Conservation (phyloP, 352 stramenopile genomes). For the Globisporangium nunn region DNA sequence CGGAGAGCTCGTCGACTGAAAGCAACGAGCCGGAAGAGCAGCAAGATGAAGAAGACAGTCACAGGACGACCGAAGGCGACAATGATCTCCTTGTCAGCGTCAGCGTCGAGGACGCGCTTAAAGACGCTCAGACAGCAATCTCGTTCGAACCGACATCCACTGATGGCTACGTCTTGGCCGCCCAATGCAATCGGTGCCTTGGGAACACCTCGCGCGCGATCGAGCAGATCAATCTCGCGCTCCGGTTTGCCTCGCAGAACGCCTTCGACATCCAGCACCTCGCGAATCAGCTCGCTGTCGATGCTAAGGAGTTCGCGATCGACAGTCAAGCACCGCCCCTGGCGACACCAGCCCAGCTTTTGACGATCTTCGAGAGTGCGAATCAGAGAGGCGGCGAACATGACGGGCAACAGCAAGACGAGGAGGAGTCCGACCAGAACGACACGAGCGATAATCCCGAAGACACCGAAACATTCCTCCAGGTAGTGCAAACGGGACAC, state of each 20-base stretch:
- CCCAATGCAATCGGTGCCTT: conserved; percentile 33
- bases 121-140: conserved; percentile 25
- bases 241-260: conserved; percentile 13
- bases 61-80: not conserved
- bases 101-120: conserved; percentile 31
- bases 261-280: conserved; percentile 21
- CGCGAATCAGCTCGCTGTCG: conserved; percentile 23
- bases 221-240: conserved; percentile 17
- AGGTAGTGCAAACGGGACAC: not conserved
- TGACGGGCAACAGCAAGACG: conserved; percentile 8
- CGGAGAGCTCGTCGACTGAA: not conserved
- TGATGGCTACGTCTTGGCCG: conserved; percentile 24
- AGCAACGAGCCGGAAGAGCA: conserved; percentile 7
- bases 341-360: conserved; percentile 9
- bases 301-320: conserved; percentile 11
- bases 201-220: conserved; percentile 24
- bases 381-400: conserved; percentile 8
- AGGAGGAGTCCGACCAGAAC: conserved; percentile 4
- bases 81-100: conserved; percentile 13
- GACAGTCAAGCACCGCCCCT: conserved; percentile 4
- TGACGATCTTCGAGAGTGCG: conserved; percentile 5
- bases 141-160: conserved; percentile 1
- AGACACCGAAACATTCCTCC: not conserved
- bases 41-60: conserved; percentile 3
- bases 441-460: not conserved